A percentile compares a stretch with the other conserved stretches of the same genome.
phyloP scores from a whole-genome alignment of 225 moss, liverwort and hornwort species.

The Asterella californica region DNA sequence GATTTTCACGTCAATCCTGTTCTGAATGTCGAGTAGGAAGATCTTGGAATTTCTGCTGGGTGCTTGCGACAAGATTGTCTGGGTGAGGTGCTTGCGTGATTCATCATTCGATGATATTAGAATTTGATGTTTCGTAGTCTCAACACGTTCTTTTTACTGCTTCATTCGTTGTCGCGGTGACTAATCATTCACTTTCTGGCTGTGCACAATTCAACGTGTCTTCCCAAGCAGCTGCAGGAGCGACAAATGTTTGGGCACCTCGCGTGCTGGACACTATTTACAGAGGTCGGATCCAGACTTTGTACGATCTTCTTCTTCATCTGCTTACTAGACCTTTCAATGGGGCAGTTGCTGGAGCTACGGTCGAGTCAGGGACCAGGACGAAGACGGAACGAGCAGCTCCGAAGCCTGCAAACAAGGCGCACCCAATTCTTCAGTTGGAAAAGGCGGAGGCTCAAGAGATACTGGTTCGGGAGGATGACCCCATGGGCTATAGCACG shows the following conservation, averaged over 20 bases:
- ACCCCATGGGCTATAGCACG: slow-evolving; percentile 51
- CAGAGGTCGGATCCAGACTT: slow-evolving; percentile 34
- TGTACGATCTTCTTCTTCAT: slow-evolving; percentile 36
- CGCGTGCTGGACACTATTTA: slow-evolving; percentile 45
- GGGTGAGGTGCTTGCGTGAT: too few species aligned
- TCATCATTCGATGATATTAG: too few species aligned
- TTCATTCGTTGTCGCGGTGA: too few species aligned
- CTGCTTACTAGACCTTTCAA: slow-evolving; percentile 17
- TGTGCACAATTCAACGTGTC: too few species aligned
- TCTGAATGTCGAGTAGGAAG: too few species aligned
- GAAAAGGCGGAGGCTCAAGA: slow-evolving; percentile 10
- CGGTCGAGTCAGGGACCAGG: not conserved
- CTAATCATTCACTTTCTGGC: too few species aligned
- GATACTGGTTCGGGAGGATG: slow-evolving; percentile 53
- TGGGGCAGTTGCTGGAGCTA: not conserved
- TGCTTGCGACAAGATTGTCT: too few species aligned
- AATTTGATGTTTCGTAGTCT: too few species aligned
- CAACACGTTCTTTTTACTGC: too few species aligned
- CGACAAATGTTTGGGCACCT: slow-evolving; percentile 29
- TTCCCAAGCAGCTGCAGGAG: not conserved
- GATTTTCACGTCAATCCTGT: too few species aligned
- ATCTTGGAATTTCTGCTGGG: too few species aligned
- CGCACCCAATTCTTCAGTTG: not conserved
- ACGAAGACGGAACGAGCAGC: not conserved
- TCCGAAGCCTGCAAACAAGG: not conserved